Evolutionary conservation across 306 rosid species (phyloP).

Genomic region (Argentina anserina): DNA sequence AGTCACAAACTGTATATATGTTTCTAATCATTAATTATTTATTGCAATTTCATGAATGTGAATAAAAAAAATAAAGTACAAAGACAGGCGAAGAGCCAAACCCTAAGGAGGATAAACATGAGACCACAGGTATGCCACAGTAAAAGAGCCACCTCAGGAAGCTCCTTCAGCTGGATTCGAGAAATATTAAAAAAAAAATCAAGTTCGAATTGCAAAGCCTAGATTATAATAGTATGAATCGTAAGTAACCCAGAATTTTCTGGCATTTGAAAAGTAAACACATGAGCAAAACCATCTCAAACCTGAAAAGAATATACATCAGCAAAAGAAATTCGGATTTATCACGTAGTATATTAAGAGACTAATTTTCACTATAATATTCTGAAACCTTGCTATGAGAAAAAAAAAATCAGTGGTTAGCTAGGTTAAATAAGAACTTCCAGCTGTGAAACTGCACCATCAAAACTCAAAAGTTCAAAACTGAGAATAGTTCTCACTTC

Average conservation of each 20-base stretch:
- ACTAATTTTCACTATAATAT: background rate
- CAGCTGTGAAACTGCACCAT: background rate
- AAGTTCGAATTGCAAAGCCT: background rate
- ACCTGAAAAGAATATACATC: background rate
- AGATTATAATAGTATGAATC: background rate
- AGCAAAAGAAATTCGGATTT: background rate
- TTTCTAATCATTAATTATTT: background rate
- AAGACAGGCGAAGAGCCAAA: constrained; percentile 8
- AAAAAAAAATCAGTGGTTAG: background rate
- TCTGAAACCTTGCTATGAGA: background rate
- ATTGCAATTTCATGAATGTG: background rate
- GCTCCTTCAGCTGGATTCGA: constrained; percentile 21
- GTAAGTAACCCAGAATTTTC: background rate
- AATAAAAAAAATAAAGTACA: background rate
- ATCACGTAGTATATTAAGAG: no score
- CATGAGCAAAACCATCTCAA: background rate
- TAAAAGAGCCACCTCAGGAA: constrained; percentile 30
- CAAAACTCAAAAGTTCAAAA: no score
- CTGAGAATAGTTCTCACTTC: background rate
- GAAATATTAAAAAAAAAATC: background rate
- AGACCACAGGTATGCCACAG: constrained; percentile 42
- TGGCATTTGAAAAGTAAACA: background rate
- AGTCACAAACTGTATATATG: background rate
- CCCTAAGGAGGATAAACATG: constrained; percentile 29
- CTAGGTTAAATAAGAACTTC: background rate